These are phyloP conservation scores for Funneliformis caledonium DNA, from an alignment of 371 early-diverging fungal genomes.

Conservation along the genomic window DNA sequence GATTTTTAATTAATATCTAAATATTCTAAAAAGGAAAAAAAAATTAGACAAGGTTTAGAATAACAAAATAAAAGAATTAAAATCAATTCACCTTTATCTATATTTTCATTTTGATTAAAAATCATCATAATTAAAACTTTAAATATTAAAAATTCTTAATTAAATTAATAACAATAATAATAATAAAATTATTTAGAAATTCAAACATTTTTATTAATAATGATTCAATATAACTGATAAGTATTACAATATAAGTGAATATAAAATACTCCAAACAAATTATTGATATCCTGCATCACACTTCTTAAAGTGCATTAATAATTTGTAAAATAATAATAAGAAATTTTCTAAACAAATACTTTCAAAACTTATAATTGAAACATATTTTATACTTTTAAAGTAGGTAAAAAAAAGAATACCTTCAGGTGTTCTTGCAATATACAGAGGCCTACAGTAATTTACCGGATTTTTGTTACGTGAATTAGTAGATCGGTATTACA, in stretches of 20 bases:
- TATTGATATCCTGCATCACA: slow-evolving; percentile 48
- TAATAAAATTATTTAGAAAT: background rate
- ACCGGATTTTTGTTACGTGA: too few species aligned
- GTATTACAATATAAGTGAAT: slow-evolving; percentile 56
- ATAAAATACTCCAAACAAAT: slow-evolving; percentile 50
- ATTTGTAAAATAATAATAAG: slow-evolving; percentile 82
- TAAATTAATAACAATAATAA: background rate
- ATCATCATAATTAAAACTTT: background rate
- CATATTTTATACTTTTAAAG: slow-evolving; percentile 73
- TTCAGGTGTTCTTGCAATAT: slow-evolving; percentile 62
- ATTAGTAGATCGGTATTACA: too few species aligned
- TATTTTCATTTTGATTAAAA: background rate
- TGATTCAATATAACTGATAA: slow-evolving; percentile 44
- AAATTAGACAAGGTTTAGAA: background rate
- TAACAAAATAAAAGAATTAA: background rate
- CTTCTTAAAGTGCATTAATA: slow-evolving; percentile 55
- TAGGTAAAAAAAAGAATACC: slow-evolving; percentile 60
- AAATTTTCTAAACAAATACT: slow-evolving; percentile 93
- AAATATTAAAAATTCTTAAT: slow-evolving; percentile 41
- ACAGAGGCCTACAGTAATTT: too few species aligned
- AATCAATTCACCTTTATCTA: background rate
- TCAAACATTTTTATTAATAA: background rate
- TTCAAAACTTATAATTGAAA: slow-evolving; percentile 90
- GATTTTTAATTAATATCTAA: slow-evolving; percentile 82
- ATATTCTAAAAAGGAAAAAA: slow-evolving; percentile 52